Evolutionary conservation across 163 green algal species (phyloP).

Genomic region (Coccomyxa subellipsoidea): DNA sequence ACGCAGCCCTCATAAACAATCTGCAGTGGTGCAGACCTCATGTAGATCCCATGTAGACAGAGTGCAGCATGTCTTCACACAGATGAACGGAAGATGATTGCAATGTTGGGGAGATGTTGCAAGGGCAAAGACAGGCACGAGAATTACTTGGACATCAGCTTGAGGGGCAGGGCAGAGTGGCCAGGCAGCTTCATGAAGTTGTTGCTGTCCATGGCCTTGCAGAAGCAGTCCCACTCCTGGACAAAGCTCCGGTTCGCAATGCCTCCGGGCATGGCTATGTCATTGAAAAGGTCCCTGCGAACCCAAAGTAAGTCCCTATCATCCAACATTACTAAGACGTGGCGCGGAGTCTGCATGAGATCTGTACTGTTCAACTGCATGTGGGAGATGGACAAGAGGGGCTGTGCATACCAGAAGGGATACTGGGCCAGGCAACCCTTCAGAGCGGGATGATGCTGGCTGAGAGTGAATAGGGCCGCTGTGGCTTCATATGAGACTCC

Average conservation of each 20-base stretch:
- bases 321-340: too few relatives aligned
- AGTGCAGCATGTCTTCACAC: background rate
- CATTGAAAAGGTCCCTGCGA: slow-evolving; percentile 22
- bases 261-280: slow-evolving; percentile 27
- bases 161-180: background rate
- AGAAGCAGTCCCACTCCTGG: slow-evolving; percentile 15
- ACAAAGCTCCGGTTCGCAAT: slow-evolving; percentile 28
- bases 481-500: slow-evolving; percentile 25
- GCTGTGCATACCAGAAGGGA: slow-evolving; percentile 17
- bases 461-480: slow-evolving; percentile 24
- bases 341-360: background rate
- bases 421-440: slow-evolving; percentile 16
- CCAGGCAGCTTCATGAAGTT: slow-evolving; percentile 18
- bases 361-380: background rate
- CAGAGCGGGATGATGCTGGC: slow-evolving; percentile 18
- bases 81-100: background rate
- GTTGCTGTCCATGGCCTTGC: slow-evolving; percentile 27
- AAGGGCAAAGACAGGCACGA: background rate
- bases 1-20: background rate
- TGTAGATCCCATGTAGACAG: too few relatives aligned
- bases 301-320: background rate
- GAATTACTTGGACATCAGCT: slow-evolving; percentile 13
- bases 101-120: background rate
- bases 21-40: too few relatives aligned
- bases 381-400: background rate